Base-by-base conservation (phyloP, 2,329 filamentous ascomycete species). In the Chaetomium strumarium region DNA sequence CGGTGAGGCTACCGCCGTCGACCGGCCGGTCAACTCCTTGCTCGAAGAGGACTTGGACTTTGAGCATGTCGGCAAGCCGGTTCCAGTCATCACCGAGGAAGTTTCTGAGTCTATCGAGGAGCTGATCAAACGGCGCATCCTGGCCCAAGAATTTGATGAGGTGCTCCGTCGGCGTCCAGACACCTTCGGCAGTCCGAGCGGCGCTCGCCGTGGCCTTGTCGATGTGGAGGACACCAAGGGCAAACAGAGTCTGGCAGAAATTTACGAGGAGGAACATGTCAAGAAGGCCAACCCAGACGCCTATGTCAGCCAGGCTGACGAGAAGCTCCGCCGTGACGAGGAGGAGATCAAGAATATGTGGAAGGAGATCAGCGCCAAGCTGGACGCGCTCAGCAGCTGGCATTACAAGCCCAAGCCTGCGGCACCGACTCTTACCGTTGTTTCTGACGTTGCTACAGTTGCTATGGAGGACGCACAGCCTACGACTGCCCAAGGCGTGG, bases 21-120 rank as follows among this genome's bases (percentile, higher is more conserved):
- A 93, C 60, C 81, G 93, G 34, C 93, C 93, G 0, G 67, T 90
- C 49, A 97, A 99, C 73, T 96, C 92, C 0, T 79, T 99, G 2
- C 81, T 99, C 1, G 91, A 97, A 66, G 84, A 97, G 71, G 90
- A 97, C 63, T 79, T 99, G 24, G 92, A 97, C 60, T 99, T 97
- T 66, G 93, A 99, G 71, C 84, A 95, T 63, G 83, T 89, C 19
- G 93, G 93, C 64, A 99, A 97, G 68, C 92, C 93, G 0, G 86
- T 97, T 0, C 90, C 92, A 1, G 88, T 97, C 55, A 90, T 96
- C 67, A 97, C 93, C 0, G 85, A 88, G 39, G 91, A 96, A 68
- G 78, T 95, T 38, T 95, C 84, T 49, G 91, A 96, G 68, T 84
- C 85, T 62, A 95, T 99, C 52, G 93, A 99, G 70, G 86, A 88